These are phyloP conservation scores for Hypoxylon sp. DNA, from an alignment of 2,329 filamentous ascomycete genomes.

Conservation along the genomic window DNA sequence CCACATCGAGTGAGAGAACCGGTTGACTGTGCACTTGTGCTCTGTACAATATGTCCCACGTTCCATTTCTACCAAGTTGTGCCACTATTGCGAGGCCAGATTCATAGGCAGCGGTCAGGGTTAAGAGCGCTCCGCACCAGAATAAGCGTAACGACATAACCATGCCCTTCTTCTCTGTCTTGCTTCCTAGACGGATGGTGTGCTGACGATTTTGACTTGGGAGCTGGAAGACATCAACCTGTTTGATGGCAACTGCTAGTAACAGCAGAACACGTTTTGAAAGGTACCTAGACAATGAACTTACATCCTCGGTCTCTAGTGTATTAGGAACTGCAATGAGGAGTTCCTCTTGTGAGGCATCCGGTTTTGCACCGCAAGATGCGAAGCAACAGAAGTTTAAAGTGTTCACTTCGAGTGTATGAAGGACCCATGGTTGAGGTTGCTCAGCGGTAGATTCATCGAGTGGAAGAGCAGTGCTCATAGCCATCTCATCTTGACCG, in stretches of 20 bases:
- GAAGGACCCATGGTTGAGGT: slow-evolving; percentile 84
- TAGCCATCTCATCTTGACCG: slow-evolving; percentile 67
- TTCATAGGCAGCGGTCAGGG: slow-evolving; percentile 84
- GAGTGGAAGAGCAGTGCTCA: slow-evolving; percentile 79
- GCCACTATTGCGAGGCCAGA: slow-evolving; percentile 81
- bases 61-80: slow-evolving; percentile 59
- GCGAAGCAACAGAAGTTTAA: slow-evolving; percentile 95
- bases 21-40: slow-evolving; percentile 81
- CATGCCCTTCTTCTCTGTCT: slow-evolving; percentile 75
- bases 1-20: slow-evolving; percentile 77
- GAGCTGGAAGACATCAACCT: slow-evolving; percentile 86
- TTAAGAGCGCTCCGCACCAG: slow-evolving; percentile 62
- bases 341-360: slow-evolving; percentile 57
- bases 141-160: slow-evolving; percentile 83
- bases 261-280: background rate
- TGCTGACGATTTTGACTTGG: slow-evolving; percentile 79
- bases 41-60: slow-evolving; percentile 70
- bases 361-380: slow-evolving; percentile 61
- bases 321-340: slow-evolving; percentile 86
- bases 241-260: slow-evolving; percentile 22
- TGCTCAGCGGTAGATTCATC: slow-evolving; percentile 65
- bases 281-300: background rate
- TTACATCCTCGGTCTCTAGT: slow-evolving; percentile 75
- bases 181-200: slow-evolving; percentile 59
- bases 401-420: slow-evolving; percentile 87